Conservation (phyloP, 768 basidiomycete genomes). For the Mycena vulgaris region DNA sequence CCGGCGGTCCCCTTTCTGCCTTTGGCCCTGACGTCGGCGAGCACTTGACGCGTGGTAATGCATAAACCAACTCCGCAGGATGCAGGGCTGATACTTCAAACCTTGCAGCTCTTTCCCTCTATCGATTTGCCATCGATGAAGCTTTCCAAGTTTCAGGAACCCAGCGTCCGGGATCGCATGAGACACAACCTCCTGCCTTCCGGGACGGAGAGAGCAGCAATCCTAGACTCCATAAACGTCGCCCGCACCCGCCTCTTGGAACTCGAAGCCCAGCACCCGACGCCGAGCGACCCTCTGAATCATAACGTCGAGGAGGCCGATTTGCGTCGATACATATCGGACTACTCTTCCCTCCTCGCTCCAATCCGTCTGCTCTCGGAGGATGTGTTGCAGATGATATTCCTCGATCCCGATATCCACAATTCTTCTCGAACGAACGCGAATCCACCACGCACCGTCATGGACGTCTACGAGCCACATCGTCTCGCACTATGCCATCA, state of each 20-base stretch:
- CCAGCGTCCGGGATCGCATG: background rate
- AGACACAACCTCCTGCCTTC: background rate
- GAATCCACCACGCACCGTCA: no score
- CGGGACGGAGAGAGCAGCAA: background rate
- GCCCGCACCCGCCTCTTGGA: background rate
- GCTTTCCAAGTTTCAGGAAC: no score
- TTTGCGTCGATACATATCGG: conserved; percentile 1
- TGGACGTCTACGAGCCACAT: background rate
- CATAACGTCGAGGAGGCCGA: background rate
- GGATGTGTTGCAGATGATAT: background rate
- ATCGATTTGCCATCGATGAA: no score
- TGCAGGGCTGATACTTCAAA: no score
- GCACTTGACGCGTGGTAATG: no score
- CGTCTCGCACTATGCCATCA: background rate
- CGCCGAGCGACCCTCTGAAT: background rate
- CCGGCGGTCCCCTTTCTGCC: no score
- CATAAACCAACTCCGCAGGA: no score
- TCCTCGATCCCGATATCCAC: conserved; percentile 7
- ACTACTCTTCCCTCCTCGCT: conserved; percentile 10
- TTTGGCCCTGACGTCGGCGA: no score
- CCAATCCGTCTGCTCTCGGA: background rate
- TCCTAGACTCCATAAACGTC: background rate
- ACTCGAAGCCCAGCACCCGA: background rate
- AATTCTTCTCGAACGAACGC: background rate
- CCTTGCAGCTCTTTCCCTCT: no score